Percentiles rank a stretch among this genome's conserved stretches.
Conservation (phyloP, 2,329 filamentous ascomycete genomes). For the Neocucurbitaria cava region DNA sequence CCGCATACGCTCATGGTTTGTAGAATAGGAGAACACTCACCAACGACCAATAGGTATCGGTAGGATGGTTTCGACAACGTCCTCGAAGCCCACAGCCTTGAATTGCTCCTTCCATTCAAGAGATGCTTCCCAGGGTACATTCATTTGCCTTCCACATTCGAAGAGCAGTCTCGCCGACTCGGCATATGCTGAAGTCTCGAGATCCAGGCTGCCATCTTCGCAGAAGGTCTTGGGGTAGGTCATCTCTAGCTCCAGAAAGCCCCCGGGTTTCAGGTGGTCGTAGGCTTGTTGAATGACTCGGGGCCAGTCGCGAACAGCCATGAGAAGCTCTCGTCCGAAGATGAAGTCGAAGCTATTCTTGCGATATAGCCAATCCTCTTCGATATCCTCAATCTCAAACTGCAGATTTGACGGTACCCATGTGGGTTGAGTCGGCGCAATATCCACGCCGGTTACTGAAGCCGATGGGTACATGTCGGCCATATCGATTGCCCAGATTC, state of each 20-base stretch:
- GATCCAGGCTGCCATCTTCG: constrained; percentile 8
- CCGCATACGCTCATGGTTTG: not conserved
- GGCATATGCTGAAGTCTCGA: constrained; percentile 9
- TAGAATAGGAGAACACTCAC: not conserved
- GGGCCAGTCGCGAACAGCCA: constrained; percentile 50
- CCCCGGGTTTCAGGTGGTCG: constrained; percentile 28
- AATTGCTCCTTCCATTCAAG: constrained; percentile 8
- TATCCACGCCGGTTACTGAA: constrained; percentile 23
- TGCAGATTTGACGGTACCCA: constrained; percentile 49
- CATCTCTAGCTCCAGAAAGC: constrained; percentile 52
- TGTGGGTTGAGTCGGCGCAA: constrained; percentile 30
- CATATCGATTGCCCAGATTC: constrained; percentile 51
- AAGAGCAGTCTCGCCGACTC: constrained; percentile 10
- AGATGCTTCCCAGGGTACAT: constrained; percentile 8
- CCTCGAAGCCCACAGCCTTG: constrained; percentile 6
- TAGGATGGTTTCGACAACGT: constrained; percentile 7
- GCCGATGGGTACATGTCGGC: constrained; percentile 15
- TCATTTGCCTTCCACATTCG: constrained; percentile 9
- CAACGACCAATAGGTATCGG: constrained; percentile 10
- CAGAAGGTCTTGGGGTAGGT: constrained; percentile 10
- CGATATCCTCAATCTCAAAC: constrained; percentile 53
- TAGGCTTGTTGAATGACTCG: constrained; percentile 35
- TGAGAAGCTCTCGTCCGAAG: constrained; percentile 49
- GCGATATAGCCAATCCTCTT: constrained; percentile 43
- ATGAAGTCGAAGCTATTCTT: constrained; percentile 46